phyloP scores from a whole-genome alignment of 106 monocot species.

The Hemerocallis citrina region DNA sequence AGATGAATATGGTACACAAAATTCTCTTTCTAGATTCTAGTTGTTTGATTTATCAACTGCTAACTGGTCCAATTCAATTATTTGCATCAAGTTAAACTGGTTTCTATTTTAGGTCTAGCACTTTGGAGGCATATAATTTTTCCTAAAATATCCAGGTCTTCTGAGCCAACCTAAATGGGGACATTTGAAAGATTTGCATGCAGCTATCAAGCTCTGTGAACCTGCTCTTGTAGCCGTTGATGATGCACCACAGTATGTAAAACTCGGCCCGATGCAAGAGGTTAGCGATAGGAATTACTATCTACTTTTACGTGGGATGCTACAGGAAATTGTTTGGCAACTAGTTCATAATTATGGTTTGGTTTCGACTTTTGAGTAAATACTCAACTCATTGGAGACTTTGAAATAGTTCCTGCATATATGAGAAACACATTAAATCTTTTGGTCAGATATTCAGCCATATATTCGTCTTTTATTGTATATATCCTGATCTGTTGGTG shows the following conservation, averaged over 20 bases:
- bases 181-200: slow-evolving; percentile 86
- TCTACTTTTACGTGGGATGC: not conserved
- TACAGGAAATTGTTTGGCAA: not conserved
- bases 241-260: slow-evolving; percentile 73
- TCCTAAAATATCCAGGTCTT: slow-evolving; percentile 36
- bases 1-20: slow-evolving; percentile 84
- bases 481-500: not conserved
- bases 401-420: not conserved
- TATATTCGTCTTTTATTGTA: not conserved
- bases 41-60: not conserved
- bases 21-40: not conserved
- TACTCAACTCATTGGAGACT: not conserved
- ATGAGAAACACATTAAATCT: not conserved
- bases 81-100: not conserved
- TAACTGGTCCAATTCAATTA: not conserved
- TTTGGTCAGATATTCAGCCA: not conserved
- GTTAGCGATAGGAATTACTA: slow-evolving; percentile 14
- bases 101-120: too few species aligned
- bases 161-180: slow-evolving; percentile 91
- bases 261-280: slow-evolving; percentile 90
- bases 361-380: not conserved
- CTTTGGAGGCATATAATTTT: not conserved
- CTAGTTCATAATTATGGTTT: not conserved
- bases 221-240: slow-evolving; percentile 78
- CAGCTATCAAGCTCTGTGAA: slow-evolving; percentile 89